Percentiles rank a stretch among this genome's conserved stretches.
Evolutionary conservation across 1,284 basidiomycete species (phyloP).

Genomic region (Gomphus sp.): DNA sequence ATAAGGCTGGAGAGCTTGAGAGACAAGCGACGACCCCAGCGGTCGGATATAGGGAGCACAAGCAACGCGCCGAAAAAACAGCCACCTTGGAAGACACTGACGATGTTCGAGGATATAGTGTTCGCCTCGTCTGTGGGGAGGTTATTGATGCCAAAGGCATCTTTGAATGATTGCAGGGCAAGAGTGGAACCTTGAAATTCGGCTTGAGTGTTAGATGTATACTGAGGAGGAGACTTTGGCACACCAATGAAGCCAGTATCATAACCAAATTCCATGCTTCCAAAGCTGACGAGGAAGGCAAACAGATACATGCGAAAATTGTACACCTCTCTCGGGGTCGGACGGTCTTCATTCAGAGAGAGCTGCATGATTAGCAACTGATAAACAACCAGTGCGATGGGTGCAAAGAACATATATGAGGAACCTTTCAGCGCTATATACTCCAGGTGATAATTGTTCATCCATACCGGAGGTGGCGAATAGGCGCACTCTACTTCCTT

Average conservation of each 20-base stretch:
- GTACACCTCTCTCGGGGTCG: constrained; percentile 36
- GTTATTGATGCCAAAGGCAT: constrained; percentile 28
- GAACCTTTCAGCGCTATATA: background rate
- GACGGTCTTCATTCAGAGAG: constrained; percentile 27
- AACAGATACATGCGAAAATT: constrained; percentile 36
- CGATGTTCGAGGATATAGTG: constrained; percentile 33
- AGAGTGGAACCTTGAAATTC: constrained; percentile 14
- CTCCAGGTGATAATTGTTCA: background rate
- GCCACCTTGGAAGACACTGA: constrained; percentile 33
- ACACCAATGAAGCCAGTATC: constrained; percentile 39
- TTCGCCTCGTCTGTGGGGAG: constrained; percentile 25
- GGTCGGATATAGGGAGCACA: too few species aligned
- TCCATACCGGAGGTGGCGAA: too few species aligned
- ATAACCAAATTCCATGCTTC: constrained; percentile 12
- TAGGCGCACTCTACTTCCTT: too few species aligned
- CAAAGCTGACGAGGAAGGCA: constrained; percentile 29
- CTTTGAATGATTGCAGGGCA: constrained; percentile 34
- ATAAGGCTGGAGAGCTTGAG: too few species aligned
- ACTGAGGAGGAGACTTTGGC: constrained; percentile 9
- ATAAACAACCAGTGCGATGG: background rate
- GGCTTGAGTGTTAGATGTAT: constrained; percentile 14
- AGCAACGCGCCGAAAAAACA: too few species aligned
- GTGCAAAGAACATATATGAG: background rate
- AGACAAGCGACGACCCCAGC: too few species aligned
- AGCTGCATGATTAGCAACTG: background rate